Evolutionary conservation across 257 asterid genomes (phyloP).

Genomic region (Marsdenia floribunda): DNA sequence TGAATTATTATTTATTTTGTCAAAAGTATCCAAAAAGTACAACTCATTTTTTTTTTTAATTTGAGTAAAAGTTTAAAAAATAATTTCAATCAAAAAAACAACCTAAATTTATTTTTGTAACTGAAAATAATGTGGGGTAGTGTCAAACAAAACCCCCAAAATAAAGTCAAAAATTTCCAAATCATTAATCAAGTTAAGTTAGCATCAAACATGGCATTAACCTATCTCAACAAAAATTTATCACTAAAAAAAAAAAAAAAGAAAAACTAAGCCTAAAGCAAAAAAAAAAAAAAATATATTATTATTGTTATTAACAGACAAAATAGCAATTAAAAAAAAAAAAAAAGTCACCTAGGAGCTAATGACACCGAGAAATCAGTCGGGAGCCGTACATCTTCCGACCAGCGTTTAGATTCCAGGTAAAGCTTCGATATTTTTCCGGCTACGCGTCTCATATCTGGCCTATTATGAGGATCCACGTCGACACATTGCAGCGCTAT

Average conservation of each 20-base stretch:
- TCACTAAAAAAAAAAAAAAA: background rate
- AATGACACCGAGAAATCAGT: constrained; percentile 33
- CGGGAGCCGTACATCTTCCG: constrained; percentile 37
- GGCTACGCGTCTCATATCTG: constrained; percentile 76
- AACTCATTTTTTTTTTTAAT: too few relatives aligned
- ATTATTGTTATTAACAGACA: background rate
- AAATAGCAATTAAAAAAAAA: background rate
- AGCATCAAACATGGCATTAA: background rate
- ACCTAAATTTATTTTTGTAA: too few relatives aligned
- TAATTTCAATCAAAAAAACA: too few relatives aligned
- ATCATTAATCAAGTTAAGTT: background rate
- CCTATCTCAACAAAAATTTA: too few relatives aligned
- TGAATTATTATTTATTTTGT: too few relatives aligned
- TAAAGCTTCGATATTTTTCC: constrained; percentile 60
- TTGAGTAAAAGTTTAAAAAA: too few relatives aligned
- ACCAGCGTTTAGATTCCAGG: constrained; percentile 80
- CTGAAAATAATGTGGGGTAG: too few relatives aligned
- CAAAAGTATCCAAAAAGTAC: too few relatives aligned
- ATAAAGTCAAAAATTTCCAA: background rate
- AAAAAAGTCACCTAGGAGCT: constrained; percentile 24
- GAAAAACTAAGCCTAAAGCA: background rate
- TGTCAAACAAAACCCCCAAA: background rate
- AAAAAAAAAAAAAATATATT: background rate
- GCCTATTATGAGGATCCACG: constrained; percentile 61
- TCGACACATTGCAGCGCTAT: constrained; percentile 66